Conservation (phyloP, 495 filamentous ascomycete species). For the Cercophora samala region DNA sequence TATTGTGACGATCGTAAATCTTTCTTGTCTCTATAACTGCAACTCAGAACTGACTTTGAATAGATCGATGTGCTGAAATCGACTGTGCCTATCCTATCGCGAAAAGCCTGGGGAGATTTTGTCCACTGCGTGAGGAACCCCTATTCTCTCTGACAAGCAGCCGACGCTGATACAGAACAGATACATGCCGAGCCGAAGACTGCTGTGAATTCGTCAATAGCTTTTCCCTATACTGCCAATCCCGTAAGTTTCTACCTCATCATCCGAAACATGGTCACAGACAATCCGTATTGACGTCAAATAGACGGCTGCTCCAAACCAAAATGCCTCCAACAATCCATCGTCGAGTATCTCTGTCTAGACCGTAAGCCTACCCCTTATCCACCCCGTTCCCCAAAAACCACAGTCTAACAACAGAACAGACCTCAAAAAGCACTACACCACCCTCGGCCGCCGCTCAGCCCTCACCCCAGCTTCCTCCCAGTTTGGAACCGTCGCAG, state of each 20-base stretch:
- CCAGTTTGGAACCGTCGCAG: background rate
- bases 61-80: constrained; percentile 20
- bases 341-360: constrained; percentile 26
- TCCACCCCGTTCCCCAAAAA: background rate
- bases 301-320: constrained; percentile 23
- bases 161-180: constrained; percentile 9
- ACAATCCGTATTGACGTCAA: background rate
- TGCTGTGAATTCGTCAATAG: constrained; percentile 23
- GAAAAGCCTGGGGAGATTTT: constrained; percentile 14
- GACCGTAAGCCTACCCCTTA: constrained; percentile 15
- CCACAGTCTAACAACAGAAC: background rate
- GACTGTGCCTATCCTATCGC: constrained; percentile 17
- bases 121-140: constrained; percentile 22
- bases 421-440: constrained; percentile 31
- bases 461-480: background rate
- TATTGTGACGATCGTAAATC: constrained; percentile 35
- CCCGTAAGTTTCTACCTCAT: constrained; percentile 15
- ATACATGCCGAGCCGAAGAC: constrained; percentile 24
- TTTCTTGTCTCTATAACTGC: background rate
- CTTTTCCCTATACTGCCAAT: constrained; percentile 23
- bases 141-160: background rate
- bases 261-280: too few species aligned
- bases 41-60: background rate
- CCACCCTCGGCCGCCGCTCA: constrained; percentile 23
- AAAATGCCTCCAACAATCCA: constrained; percentile 21